phyloP scores from a whole-genome alignment of 805 yeast species.

The Nakazawaea holstii region DNA sequence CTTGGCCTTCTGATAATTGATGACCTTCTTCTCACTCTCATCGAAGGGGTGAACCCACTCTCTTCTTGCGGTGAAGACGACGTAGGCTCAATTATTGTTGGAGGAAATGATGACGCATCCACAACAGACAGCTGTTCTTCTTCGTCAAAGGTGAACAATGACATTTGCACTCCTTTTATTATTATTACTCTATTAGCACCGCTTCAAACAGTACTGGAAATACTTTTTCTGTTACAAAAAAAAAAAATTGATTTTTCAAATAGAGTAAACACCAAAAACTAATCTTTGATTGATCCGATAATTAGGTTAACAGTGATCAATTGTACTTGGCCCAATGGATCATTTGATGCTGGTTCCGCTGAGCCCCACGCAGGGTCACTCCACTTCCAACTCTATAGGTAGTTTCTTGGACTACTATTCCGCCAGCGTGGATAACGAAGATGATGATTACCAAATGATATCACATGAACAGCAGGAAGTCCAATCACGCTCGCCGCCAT shows the following conservation, averaged over 20 bases:
- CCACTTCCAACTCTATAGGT: constrained; percentile 9
- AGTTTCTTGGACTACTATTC: constrained; percentile 12
- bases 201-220: no score
- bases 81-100: not conserved
- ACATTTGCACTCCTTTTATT: not conserved
- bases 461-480: not conserved
- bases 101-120: not conserved
- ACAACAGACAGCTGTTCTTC: constrained; percentile 7
- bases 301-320: no score
- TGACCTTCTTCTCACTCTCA: constrained; percentile 9
- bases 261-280: no score
- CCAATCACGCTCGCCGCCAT: not conserved
- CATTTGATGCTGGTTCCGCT: not conserved
- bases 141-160: constrained; percentile 12
- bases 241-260: no score
- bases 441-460: constrained; percentile 1
- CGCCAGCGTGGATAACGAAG: constrained; percentile 1
- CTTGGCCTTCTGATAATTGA: constrained; percentile 4
- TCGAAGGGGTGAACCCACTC: not conserved
- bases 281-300: no score
- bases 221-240: no score
- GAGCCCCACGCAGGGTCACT: constrained; percentile 2
- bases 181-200: not conserved
- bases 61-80: not conserved
- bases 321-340: not conserved